These are phyloP conservation scores for Ophiosphaerella korrae DNA, from an alignment of 2,329 filamentous ascomycete genomes.

Conservation along the genomic window DNA sequence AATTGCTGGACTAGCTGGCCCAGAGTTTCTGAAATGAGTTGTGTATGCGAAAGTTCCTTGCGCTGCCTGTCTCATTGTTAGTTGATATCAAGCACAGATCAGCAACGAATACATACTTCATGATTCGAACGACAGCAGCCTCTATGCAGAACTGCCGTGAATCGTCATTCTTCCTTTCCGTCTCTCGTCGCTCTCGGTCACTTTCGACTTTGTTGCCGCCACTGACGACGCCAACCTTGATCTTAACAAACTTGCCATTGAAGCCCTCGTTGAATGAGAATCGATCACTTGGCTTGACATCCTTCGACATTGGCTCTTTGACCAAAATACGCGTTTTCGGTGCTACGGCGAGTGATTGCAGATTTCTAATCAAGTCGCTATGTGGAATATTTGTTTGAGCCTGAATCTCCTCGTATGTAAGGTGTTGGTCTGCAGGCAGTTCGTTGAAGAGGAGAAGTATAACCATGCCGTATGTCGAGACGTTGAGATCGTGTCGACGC, in stretches of 20 bases:
- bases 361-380: slow-evolving; percentile 73
- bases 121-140: slow-evolving; percentile 78
- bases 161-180: slow-evolving; percentile 76
- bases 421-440: slow-evolving; percentile 56
- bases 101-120: slow-evolving; percentile 70
- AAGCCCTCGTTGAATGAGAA: slow-evolving; percentile 87
- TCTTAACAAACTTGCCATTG: slow-evolving; percentile 79
- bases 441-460: slow-evolving; percentile 90
- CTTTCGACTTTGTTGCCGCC: slow-evolving; percentile 85
- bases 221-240: slow-evolving; percentile 86
- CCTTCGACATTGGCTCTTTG: slow-evolving; percentile 81
- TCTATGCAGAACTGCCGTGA: slow-evolving; percentile 73
- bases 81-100: neutral
- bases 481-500: slow-evolving; percentile 85
- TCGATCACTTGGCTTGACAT: slow-evolving; percentile 74
- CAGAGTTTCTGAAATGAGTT: slow-evolving; percentile 74
- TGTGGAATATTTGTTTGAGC: slow-evolving; percentile 77
- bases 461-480: slow-evolving; percentile 91
- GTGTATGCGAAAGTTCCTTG: slow-evolving; percentile 71
- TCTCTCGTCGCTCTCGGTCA: slow-evolving; percentile 67
- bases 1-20: slow-evolving; percentile 71
- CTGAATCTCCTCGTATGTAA: slow-evolving; percentile 79
- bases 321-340: slow-evolving; percentile 80
- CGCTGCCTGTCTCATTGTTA: slow-evolving; percentile 63
- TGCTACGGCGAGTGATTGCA: slow-evolving; percentile 81